Percentiles rank a stretch among this genome's conserved stretches.
phyloP scores from a whole-genome alignment of 192 early-diverging fungal genomes.

The Coemansia sp. region DNA sequence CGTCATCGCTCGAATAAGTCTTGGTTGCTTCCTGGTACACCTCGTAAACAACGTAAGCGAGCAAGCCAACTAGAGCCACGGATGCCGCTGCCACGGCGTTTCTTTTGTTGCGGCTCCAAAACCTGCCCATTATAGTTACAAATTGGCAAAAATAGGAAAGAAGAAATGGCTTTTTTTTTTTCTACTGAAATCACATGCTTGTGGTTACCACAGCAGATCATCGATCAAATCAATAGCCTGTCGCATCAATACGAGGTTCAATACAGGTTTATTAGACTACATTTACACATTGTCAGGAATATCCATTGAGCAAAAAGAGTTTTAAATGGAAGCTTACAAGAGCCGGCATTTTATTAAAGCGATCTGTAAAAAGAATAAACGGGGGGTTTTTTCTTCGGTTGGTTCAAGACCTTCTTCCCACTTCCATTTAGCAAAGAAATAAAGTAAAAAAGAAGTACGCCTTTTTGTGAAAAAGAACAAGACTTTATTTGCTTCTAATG shows the following conservation, averaged over 20 bases:
- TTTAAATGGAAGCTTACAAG: neutral
- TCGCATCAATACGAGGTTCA: too few species aligned
- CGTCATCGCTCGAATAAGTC: conserved; percentile 1
- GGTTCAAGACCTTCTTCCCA: neutral
- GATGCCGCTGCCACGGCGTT: conserved; percentile 12
- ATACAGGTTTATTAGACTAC: too few species aligned
- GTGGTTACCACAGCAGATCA: too few species aligned
- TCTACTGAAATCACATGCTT: too few species aligned
- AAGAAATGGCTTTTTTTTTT: neutral
- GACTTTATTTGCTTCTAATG: too few species aligned
- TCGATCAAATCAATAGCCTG: too few species aligned
- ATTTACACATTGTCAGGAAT: neutral
- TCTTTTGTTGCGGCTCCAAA: conserved; percentile 16
- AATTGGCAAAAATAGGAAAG: neutral
- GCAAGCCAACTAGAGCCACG: conserved; percentile 7
- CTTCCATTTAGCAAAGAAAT: conserved; percentile 1
- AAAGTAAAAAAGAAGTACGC: too few species aligned
- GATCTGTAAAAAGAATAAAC: conserved; percentile 1
- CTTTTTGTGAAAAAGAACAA: too few species aligned
- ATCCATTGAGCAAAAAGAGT: neutral
- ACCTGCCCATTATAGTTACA: conserved; percentile 16
- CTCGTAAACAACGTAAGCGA: conserved; percentile 28
- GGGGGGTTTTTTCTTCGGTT: too few species aligned
- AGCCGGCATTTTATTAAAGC: too few species aligned
- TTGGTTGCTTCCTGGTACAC: conserved; percentile 17